Evolutionary conservation across 2,329 filamentous ascomycete species (phyloP).

Genomic region (Thielaviopsis euricoi): DNA sequence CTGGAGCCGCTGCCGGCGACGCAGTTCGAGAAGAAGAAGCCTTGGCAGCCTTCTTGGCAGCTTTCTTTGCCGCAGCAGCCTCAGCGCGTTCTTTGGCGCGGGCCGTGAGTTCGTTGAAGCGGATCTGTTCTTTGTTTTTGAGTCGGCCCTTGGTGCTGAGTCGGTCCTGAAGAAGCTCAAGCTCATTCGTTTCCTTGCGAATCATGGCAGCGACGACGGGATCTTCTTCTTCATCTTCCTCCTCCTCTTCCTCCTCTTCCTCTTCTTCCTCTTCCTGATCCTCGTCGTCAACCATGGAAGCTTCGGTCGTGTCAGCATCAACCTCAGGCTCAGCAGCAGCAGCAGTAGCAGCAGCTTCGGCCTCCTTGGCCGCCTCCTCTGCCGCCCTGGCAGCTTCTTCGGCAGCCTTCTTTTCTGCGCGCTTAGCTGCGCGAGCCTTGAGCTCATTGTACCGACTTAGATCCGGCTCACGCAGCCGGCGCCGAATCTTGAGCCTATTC

Average conservation of each 20-base stretch:
- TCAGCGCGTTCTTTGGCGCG: constrained; percentile 1
- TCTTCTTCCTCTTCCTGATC: constrained; percentile 3
- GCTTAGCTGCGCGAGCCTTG: neutral
- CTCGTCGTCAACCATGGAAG: neutral
- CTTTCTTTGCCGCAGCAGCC: constrained; percentile 17
- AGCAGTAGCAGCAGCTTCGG: neutral
- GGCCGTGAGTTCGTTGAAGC: constrained; percentile 8
- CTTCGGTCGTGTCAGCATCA: neutral
- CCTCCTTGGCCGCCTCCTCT: neutral
- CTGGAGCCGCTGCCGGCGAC: neutral
- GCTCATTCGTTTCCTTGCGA: constrained; percentile 3
- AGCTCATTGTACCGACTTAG: constrained; percentile 2
- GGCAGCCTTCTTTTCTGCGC: neutral
- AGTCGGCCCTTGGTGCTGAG: constrained; percentile 5
- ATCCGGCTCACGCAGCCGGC: constrained; percentile 1
- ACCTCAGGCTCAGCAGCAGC: neutral
- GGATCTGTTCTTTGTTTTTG: neutral
- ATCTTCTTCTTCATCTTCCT: neutral
- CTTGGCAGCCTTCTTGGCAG: constrained; percentile 22
- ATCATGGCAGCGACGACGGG: neutral
- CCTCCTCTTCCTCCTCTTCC: constrained; percentile 4
- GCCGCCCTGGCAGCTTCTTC: neutral
- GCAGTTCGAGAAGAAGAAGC: constrained; percentile 17
- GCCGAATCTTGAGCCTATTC: neutral
- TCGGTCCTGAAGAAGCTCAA: constrained; percentile 4